These are phyloP conservation scores for Lippia alba DNA, from an alignment of 305 asterid species.

Conservation along the genomic window DNA sequence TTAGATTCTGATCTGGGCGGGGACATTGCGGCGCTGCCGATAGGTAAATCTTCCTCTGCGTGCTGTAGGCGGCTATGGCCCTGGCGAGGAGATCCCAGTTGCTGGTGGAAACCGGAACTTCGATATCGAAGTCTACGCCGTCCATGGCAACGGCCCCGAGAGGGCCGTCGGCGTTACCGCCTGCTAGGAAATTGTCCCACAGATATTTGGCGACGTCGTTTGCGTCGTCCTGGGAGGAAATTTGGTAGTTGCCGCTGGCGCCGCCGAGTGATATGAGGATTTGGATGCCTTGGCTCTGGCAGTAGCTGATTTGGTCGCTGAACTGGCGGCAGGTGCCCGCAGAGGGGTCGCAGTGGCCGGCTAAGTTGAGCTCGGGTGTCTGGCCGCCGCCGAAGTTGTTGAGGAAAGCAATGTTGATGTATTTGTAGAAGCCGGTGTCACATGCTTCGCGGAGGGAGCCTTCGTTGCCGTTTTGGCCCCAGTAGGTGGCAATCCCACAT, in stretches of 20 bases:
- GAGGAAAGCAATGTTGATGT: neutral
- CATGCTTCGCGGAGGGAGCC: neutral
- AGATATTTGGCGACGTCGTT: neutral
- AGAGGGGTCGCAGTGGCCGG: neutral
- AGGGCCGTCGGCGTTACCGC: neutral
- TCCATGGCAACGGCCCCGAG: neutral
- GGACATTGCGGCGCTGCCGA: constrained; percentile 47
- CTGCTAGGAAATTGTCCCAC: neutral
- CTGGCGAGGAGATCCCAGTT: constrained; percentile 45
- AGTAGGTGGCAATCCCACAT: neutral
- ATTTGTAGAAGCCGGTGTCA: neutral
- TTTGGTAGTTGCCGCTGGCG: neutral
- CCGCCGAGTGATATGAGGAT: neutral
- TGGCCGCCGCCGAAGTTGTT: neutral
- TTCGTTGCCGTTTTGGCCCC: constrained; percentile 3
- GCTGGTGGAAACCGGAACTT: constrained; percentile 12
- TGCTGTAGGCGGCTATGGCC: constrained; percentile 31
- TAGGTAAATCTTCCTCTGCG: constrained; percentile 36
- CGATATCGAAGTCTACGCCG: constrained; percentile 9
- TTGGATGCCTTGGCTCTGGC: neutral
- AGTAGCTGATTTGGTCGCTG: neutral
- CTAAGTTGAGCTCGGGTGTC: neutral
- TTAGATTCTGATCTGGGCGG: constrained; percentile 28
- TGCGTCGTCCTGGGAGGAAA: neutral
- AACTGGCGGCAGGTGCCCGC: neutral